Evolutionary conservation across 2,329 filamentous ascomycete species (phyloP), one percentile per base, ranked within the genome.

Genomic region (Pseudopyrenochaeta lycopersici): DNA sequence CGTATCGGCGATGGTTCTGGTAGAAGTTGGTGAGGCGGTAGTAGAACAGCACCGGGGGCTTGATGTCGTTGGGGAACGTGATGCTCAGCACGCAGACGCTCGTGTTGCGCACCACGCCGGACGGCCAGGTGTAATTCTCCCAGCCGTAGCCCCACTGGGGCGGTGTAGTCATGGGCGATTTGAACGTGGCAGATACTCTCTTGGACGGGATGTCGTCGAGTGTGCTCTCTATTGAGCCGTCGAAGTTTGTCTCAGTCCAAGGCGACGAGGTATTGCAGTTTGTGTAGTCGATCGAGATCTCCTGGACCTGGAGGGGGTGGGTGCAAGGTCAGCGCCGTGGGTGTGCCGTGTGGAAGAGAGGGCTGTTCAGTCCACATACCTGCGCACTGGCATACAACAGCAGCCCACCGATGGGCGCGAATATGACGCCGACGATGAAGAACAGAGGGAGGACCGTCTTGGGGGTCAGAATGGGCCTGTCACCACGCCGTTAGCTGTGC

Each of bases 21-120:
- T 98, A 98, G 80, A 99, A 99, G 79, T 98, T 97, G 52, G 92
- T 94, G 59, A 99, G 87, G 64, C 90, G 90, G 77, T 99, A 99
- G 81, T 97, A 99, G 77, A 98, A 87, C 56, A 94, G 85, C 10
- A 99, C 90, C 0, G 94, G 92, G 1, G 92, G 86, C 2, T 84
- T 82, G 77, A 99, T 88, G 53, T 87, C 81, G 67, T 94, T 88
- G 1, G 92, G 91, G 7, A 97, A 87, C 31, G 85, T 81, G 77
- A 98, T 97, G 57, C 86, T 82, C 50, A 99, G 77, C 29, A 84
- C 84, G 83, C 95, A 99, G 20, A 82, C 74, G 10, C 76, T 77
- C 4, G 77, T 85, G 30, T 68, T 63, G 31, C 59, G 53, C 7
- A 21, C 52, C 50, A 56, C 50, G 35, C 53, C 40, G 38, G 58